Conservation (phyloP, 2,329 filamentous ascomycete species). For the Fonsecaea erecta region DNA sequence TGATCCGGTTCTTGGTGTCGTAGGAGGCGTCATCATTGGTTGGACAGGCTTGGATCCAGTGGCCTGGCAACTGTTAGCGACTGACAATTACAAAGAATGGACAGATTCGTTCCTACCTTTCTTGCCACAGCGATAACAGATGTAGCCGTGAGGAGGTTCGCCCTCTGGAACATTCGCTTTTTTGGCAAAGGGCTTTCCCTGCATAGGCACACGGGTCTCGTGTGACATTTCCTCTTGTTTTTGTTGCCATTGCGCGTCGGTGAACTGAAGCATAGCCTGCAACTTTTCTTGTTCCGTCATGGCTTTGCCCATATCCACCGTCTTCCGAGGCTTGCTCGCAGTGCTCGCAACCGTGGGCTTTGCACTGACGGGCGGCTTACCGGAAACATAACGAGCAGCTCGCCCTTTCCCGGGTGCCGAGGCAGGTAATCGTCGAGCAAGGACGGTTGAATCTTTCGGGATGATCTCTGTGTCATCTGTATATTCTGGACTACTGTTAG, state of each 20-base stretch:
- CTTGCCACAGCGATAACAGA: slow-evolving; percentile 94
- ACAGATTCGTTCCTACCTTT: slow-evolving; percentile 62
- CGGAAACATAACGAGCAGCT: slow-evolving; percentile 92
- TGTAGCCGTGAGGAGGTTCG: slow-evolving; percentile 88
- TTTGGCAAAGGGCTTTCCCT: slow-evolving; percentile 40
- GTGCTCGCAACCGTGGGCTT: slow-evolving; percentile 61
- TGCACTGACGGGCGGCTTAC: slow-evolving; percentile 88
- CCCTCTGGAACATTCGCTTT: slow-evolving; percentile 81
- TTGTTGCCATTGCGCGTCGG: slow-evolving; percentile 88
- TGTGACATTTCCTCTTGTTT: slow-evolving; percentile 90
- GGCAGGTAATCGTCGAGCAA: slow-evolving; percentile 84
- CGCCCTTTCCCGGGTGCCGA: slow-evolving; percentile 83
- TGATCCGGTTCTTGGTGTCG: slow-evolving; percentile 89
- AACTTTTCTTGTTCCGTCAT: slow-evolving; percentile 95
- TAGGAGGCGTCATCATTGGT: slow-evolving; percentile 98
- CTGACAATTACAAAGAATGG: not conserved
- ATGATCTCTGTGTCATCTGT: slow-evolving; percentile 98
- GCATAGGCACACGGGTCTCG: slow-evolving; percentile 51
- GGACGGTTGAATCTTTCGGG: slow-evolving; percentile 88
- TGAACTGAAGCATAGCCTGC: slow-evolving; percentile 86
- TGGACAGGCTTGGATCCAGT: slow-evolving; percentile 97
- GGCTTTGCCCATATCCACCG: slow-evolving; percentile 70
- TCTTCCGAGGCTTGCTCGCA: slow-evolving; percentile 42
- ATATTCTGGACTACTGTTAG: slow-evolving; percentile 68
- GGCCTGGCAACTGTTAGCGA: slow-evolving; percentile 59